Base-by-base conservation (phyloP, 2,329 filamentous ascomycete genomes). In the Botrytis aclada region DNA sequence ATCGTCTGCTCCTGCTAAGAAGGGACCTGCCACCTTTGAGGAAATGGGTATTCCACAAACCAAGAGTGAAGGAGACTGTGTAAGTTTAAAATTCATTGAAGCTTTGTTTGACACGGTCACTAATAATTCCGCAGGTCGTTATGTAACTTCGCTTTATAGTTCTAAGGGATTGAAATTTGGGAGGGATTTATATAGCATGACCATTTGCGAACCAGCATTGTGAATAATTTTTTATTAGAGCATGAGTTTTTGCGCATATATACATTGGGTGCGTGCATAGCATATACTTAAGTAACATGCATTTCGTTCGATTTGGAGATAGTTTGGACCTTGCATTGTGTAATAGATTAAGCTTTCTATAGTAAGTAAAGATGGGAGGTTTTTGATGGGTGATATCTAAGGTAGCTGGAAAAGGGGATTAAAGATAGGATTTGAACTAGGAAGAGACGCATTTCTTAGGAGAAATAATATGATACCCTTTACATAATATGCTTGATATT, bases 21-120 rank as follows among this genome's bases (percentile, higher is more conserved):
- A 87, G 87, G 96, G 95, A 18, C 95, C 96, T 1, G 93, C 96
- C 78, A 98, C 96, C 0, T 99, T 99, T 82, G 95, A 98, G 81
- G 95, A 97, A 81, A 99, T 99, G 96, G 96, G 96, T 56, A 95
- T 99, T 78, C 93, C 94, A 10, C 88, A 90, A 79, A 90, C 87
- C 65, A 95, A 96, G 82, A 88, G 91, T 75, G 93, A 97, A n/a
- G 88, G 89, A 77, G 95, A 98, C 83, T 99, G 95, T 85, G 95
- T 98, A 81, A 78, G 80, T 79, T 60, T 65, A 32, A 14, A 18
- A 25, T 20, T 20, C 20, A 47, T n/a, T 29, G 45, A 16, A 20
- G 16, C 22, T 29, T 16, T 43, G 22, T 32, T 37, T 41, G 14
- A 14, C 5, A 75, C 54, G 74, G 47, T 41, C 29, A 32, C n/a